Percentiles rank a stretch among this genome's conserved stretches.
phyloP scores from a whole-genome alignment of 1,284 basidiomycete genomes.

The Trichosporon inkin region DNA sequence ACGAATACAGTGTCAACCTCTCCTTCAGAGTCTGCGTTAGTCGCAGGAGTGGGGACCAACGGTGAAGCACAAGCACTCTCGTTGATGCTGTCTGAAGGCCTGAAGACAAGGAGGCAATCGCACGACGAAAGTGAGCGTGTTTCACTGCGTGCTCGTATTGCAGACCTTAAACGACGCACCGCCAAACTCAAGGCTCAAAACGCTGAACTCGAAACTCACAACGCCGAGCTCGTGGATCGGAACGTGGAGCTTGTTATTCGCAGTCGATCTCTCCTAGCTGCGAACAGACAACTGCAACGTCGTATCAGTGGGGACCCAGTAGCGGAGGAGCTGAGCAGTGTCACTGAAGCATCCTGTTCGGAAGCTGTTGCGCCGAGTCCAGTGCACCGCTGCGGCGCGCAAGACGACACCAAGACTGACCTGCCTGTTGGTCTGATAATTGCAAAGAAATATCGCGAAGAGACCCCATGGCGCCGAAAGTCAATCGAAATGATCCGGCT shows the following conservation, averaged over 20 bases:
- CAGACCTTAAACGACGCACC: background rate
- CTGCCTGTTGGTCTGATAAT: background rate
- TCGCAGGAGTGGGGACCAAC: no score
- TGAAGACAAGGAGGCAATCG: no score
- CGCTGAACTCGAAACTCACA: background rate
- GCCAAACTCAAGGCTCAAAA: background rate
- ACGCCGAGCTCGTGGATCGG: background rate
- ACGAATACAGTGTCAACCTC: no score
- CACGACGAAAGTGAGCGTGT: no score
- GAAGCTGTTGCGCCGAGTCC: no score
- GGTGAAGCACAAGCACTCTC: no score
- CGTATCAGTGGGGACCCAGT: background rate
- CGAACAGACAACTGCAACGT: background rate
- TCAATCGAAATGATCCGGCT: background rate
- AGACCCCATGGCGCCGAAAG: background rate
- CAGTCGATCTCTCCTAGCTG: background rate
- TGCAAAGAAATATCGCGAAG: background rate
- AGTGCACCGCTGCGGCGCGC: background rate
- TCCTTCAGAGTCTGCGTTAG: no score
- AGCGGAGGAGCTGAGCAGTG: background rate
- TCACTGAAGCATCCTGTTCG: background rate
- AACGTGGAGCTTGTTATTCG: background rate
- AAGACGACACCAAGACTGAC: background rate
- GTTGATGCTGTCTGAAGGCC: no score
- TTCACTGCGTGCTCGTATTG: no score